Base-by-base conservation (phyloP, 345 rosid species). In the Citrus sp. region DNA sequence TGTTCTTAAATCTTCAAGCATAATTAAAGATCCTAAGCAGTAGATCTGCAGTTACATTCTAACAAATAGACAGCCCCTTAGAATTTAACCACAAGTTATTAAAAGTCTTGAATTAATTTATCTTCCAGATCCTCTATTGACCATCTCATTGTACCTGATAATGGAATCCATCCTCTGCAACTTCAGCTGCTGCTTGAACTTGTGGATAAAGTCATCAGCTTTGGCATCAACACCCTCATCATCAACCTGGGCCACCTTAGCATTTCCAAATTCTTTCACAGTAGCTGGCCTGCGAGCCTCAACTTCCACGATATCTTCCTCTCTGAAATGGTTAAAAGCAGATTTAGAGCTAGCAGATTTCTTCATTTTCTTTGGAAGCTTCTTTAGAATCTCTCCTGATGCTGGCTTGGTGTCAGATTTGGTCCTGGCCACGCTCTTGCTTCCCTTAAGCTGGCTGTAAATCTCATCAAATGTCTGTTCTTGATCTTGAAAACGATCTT, bases 341-440 rank as follows among this genome's bases (percentile, higher is more conserved):
- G 95, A 88, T 61, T 90, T 92, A 0, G 84, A 74, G 24, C 97
- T 96, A 0, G 99, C 94, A 1, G 98, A 93, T 79, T 91, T 94
- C 91, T 72, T 90, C 92, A 96, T 90, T 85, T 95, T 95, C 86
- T 79, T 88, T 0, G 92, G 75, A 3, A 91, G 91, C 81, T 91
- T 96, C 28, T 79, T 74, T 21, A 87, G 91, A 0, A 85, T 38
- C 32, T 83, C 82, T 21, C 97, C 97, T 3, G 90, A 55, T 12
- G 89, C 58, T 6, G 95, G 95, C 32, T 85, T 82, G 2, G 90
- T 87, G 77, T 96, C 98, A 7, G 98, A 94, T 46, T 80, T 86
- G 3, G 87, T 85, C 76, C 90, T 77, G 78, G 69, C 64, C 18
- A 91, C 90, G 61, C 81, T 84, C 34, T 84, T 81, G 58, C 70